phyloP scores from a whole-genome alignment of 192 early-diverging fungal species.

The Backusella parvicylindrica region DNA sequence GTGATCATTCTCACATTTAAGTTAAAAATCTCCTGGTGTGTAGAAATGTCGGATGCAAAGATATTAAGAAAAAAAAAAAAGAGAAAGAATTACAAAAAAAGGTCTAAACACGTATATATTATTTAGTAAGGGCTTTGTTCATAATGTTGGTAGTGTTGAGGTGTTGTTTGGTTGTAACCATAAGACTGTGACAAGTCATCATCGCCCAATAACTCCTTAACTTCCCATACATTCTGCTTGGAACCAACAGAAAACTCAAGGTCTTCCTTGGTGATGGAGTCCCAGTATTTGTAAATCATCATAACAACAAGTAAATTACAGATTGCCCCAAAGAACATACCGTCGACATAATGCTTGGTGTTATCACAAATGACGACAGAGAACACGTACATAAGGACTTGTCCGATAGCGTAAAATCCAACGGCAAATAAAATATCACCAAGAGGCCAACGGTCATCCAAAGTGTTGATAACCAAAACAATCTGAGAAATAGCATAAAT shows the following conservation, averaged over 20 bases:
- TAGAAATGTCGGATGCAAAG: background rate
- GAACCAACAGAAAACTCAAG: slow-evolving; percentile 85
- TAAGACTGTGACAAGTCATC: slow-evolving; percentile 41
- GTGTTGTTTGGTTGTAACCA: slow-evolving; percentile 24
- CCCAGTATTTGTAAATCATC: slow-evolving; percentile 99
- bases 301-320: slow-evolving; percentile 89
- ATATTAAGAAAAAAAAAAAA: background rate
- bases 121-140: slow-evolving; percentile 24
- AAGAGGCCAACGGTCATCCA: slow-evolving; percentile 96
- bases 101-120: background rate
- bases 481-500: slow-evolving; percentile 91
- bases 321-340: slow-evolving; percentile 94
- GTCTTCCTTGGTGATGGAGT: slow-evolving; percentile 98
- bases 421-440: slow-evolving; percentile 90
- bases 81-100: background rate
- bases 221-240: slow-evolving; percentile 79
- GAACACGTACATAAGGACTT: slow-evolving; percentile 80
- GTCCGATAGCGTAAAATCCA: slow-evolving; percentile 83
- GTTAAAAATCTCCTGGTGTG: slow-evolving; percentile 97
- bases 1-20: too few species aligned
- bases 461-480: slow-evolving; percentile 88
- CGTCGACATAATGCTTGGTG: slow-evolving; percentile 95
- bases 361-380: slow-evolving; percentile 79
- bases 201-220: slow-evolving; percentile 65
- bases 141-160: slow-evolving; percentile 31